Evolutionary conservation across 768 basidiomycete species (phyloP).

Genomic region (Amanita thiersii): DNA sequence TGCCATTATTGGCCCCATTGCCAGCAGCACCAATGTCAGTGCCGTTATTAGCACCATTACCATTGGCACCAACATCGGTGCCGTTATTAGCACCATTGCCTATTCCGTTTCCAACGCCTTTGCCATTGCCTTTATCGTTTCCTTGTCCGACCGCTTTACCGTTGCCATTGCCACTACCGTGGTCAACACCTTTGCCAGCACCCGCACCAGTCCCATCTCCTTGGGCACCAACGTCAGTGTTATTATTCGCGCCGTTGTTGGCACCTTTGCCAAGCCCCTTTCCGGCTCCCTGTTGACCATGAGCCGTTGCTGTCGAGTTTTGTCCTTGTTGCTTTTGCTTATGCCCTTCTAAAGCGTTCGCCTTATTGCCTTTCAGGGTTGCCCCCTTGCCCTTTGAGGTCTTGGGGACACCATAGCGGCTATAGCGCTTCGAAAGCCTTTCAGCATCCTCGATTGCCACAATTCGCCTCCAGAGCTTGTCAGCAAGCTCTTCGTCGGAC

Average conservation of each 20-base stretch:
- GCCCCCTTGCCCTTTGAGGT: background rate
- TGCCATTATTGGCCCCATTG: too few species aligned
- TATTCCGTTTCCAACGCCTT: too few species aligned
- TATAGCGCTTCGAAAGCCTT: slow-evolving; percentile 28
- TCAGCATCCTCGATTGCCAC: slow-evolving; percentile 26
- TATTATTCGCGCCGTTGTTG: too few species aligned
- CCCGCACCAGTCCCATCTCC: too few species aligned
- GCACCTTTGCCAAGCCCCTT: background rate
- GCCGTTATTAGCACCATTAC: too few species aligned
- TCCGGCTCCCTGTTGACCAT: background rate
- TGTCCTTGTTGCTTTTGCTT: slow-evolving; percentile 8
- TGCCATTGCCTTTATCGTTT: too few species aligned
- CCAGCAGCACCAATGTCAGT: too few species aligned
- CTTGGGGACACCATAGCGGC: slow-evolving; percentile 20
- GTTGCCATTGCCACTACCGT: background rate
- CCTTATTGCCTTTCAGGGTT: slow-evolving; percentile 8
- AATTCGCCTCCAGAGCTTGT: slow-evolving; percentile 40
- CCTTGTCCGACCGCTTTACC: too few species aligned
- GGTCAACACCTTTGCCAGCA: background rate
- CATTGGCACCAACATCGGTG: too few species aligned
- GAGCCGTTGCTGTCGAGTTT: too few species aligned
- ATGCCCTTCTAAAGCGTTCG: background rate
- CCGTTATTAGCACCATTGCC: too few species aligned
- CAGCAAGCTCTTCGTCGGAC: slow-evolving; percentile 35
- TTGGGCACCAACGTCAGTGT: too few species aligned